A percentile compares a stretch with the other conserved stretches of the same genome.
Conservation (phyloP, 2,329 filamentous ascomycete species). For the Arthrobotrys megalospora region DNA sequence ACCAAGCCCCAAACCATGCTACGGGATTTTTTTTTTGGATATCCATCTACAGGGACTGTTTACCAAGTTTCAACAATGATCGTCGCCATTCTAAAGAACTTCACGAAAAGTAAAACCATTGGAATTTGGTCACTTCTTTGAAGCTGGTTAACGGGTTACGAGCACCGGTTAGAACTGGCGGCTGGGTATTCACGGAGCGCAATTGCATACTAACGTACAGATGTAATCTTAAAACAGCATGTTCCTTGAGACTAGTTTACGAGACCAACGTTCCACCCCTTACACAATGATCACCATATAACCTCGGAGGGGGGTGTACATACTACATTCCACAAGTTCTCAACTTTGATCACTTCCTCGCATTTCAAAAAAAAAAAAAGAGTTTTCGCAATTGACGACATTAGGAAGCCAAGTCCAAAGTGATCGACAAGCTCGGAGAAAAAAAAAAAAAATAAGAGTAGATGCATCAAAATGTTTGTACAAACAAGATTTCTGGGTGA, state of each 20-base stretch:
- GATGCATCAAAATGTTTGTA: not conserved
- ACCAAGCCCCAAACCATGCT: slow-evolving; percentile 4
- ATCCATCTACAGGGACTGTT: slow-evolving; percentile 13
- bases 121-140: not conserved
- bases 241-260: not conserved
- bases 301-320: no score
- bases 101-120: not conserved
- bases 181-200: slow-evolving; percentile 1
- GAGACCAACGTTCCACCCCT: not conserved
- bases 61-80: slow-evolving; percentile 3
- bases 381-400: not conserved
- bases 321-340: no score
- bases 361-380: not conserved
- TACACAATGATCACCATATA: slow-evolving; percentile 1
- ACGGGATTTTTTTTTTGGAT: not conserved
- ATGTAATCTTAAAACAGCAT: not conserved
- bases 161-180: not conserved
- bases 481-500: not conserved
- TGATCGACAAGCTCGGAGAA: slow-evolving; percentile 3
- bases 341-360: not conserved
- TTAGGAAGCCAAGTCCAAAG: slow-evolving; percentile 19
- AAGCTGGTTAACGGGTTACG: no score
- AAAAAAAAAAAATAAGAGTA: not conserved
- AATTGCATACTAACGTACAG: not conserved
- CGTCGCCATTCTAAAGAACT: not conserved